Evolutionary conservation across 768 basidiomycete species (phyloP).

Genomic region (Collybia nuda): DNA sequence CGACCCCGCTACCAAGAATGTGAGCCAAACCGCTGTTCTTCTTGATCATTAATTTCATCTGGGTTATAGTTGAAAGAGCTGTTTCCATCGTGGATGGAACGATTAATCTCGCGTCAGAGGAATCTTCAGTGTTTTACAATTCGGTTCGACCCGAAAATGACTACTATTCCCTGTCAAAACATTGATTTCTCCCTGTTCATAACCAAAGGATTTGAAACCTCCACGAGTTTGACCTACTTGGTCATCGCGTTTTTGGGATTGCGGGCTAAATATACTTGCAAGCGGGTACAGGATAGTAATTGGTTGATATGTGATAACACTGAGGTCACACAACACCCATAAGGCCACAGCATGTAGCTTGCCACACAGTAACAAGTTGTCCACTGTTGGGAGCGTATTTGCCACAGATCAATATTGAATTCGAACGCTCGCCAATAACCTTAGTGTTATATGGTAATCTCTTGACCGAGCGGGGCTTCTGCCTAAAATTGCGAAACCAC

Average conservation of each 20-base stretch:
- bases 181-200: slow-evolving; percentile 24
- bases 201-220: slow-evolving; percentile 21
- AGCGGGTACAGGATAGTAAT: slow-evolving; percentile 15
- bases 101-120: slow-evolving; percentile 16
- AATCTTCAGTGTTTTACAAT: slow-evolving; percentile 17
- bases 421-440: too few relatives aligned
- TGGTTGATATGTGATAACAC: slow-evolving; percentile 21
- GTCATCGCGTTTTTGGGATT: slow-evolving; percentile 18
- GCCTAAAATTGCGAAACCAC: too few relatives aligned
- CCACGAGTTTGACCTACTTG: slow-evolving; percentile 14
- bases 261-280: slow-evolving; percentile 23
- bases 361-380: too few relatives aligned
- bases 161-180: slow-evolving; percentile 16
- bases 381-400: too few relatives aligned
- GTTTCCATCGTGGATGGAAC: slow-evolving; percentile 21
- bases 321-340: background rate
- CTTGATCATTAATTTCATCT: background rate
- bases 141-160: slow-evolving; percentile 18
- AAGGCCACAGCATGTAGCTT: too few relatives aligned
- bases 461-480: too few relatives aligned
- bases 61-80: background rate
- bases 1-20: background rate
- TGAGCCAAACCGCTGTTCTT: background rate
- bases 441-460: too few relatives aligned
- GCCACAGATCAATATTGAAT: too few relatives aligned